These are phyloP conservation scores for Albizia julibrissin DNA, from an alignment of 306 rosid genomes.

Conservation along the genomic window DNA sequence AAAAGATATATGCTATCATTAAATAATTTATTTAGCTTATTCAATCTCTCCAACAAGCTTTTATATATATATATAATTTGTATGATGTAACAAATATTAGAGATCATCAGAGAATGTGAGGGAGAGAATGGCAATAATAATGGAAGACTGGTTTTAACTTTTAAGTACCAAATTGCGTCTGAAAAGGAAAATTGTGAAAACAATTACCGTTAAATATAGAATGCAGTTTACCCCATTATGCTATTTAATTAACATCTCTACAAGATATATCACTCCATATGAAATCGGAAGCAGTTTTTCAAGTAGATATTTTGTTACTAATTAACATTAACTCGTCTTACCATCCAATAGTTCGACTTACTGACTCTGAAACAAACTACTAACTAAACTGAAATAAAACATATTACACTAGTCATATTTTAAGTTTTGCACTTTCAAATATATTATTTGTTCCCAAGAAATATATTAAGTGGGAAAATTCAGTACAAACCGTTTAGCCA, in stretches of 20 bases:
- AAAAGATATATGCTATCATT: too few species aligned
- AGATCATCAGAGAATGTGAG: not conserved
- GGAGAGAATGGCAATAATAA: not conserved
- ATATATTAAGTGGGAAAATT: not conserved
- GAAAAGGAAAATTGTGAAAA: not conserved
- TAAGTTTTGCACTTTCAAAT: too few species aligned
- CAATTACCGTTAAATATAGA: not conserved
- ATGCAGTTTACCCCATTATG: not conserved
- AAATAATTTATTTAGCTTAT: too few species aligned
- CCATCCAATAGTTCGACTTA: not conserved
- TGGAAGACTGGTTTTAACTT: not conserved
- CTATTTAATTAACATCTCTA: not conserved
- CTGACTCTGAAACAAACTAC: not conserved
- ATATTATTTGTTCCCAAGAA: not conserved
- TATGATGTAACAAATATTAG: not conserved
- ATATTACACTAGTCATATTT: too few species aligned
- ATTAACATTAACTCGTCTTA: not conserved
- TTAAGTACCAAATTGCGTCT: not conserved
- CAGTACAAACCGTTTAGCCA: constrained; percentile 57
- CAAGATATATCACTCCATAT: not conserved
- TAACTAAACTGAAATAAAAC: not conserved
- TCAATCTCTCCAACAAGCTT: too few species aligned
- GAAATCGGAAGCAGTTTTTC: not conserved
- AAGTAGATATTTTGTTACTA: not conserved
- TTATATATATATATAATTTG: too few species aligned